A percentile compares a stretch with the other conserved stretches of the same genome.
Conservation (phyloP, 768 basidiomycete genomes). For the Suillus variegatus region DNA sequence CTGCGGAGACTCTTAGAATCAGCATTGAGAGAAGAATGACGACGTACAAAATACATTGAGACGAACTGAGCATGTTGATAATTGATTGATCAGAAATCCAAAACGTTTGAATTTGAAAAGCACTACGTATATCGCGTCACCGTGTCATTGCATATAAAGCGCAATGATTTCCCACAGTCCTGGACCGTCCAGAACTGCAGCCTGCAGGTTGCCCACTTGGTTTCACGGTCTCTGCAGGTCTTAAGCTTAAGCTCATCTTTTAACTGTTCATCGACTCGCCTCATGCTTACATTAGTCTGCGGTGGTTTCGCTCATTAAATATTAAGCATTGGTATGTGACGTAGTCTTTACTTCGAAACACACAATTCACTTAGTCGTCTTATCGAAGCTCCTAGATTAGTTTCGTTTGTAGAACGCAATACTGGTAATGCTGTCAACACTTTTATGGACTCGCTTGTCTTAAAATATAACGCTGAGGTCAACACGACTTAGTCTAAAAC, state of each 20-base stretch:
- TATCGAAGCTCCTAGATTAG: not conserved
- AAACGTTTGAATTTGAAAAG: too few species aligned
- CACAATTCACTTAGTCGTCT: not conserved
- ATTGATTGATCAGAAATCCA: too few species aligned
- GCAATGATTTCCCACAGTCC: too few species aligned
- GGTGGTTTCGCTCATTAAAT: not conserved
- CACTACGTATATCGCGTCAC: too few species aligned
- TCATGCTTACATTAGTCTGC: not conserved
- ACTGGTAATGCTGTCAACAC: not conserved
- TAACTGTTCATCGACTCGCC: not conserved
- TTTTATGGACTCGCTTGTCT: not conserved
- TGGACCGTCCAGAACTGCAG: too few species aligned
- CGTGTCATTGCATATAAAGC: too few species aligned
- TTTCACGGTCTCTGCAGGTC: too few species aligned
- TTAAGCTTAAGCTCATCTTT: not conserved
- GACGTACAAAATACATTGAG: too few species aligned
- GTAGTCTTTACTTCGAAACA: not conserved
- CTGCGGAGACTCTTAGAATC: too few species aligned
- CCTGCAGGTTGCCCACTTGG: too few species aligned
- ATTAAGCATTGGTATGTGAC: not conserved
- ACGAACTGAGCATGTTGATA: too few species aligned
- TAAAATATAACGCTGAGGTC: not conserved
- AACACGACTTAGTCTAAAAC: not conserved
- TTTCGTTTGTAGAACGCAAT: not conserved
- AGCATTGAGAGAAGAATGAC: too few species aligned